phyloP scores from a whole-genome alignment of 164 flowering plant species.

The Vitis labrusca region DNA sequence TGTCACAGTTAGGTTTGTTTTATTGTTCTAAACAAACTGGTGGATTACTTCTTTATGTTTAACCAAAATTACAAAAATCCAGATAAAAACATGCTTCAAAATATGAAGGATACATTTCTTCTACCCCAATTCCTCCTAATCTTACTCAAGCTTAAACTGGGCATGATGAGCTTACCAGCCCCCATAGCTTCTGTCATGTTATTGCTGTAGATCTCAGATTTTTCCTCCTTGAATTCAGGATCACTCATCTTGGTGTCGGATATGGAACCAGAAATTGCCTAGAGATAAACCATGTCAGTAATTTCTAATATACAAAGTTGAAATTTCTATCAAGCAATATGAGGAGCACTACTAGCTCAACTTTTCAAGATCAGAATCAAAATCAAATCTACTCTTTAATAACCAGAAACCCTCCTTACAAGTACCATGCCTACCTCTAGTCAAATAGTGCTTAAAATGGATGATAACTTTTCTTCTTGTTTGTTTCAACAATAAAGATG shows the following conservation, averaged over 20 bases:
- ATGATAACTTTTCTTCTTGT: no score
- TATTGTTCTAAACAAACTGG: not conserved
- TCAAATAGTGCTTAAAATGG: no score
- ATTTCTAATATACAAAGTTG: not conserved
- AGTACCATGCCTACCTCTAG: no score
- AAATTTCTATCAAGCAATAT: not conserved
- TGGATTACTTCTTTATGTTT: not conserved
- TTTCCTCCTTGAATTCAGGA: conserved; percentile 57
- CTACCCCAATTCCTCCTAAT: not conserved
- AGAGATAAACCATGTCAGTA: not conserved
- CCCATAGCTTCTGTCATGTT: conserved; percentile 98
- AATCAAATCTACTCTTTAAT: no score
- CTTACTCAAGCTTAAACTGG: not conserved
- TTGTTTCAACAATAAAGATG: no score
- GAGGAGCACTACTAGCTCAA: not conserved
- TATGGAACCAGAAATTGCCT: conserved; percentile 67
- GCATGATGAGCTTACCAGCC: conserved; percentile 56
- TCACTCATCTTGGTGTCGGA: conserved; percentile 49
- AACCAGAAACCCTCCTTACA: no score
- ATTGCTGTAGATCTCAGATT: conserved; percentile 72
- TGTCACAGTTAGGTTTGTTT: not conserved
- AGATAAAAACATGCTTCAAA: not conserved
- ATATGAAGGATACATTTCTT: not conserved
- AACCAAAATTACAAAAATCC: not conserved
- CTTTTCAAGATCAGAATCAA: not conserved